Evolutionary conservation across 768 basidiomycete species (phyloP).

Genomic region (Tricholoma bakamatsutake): DNA sequence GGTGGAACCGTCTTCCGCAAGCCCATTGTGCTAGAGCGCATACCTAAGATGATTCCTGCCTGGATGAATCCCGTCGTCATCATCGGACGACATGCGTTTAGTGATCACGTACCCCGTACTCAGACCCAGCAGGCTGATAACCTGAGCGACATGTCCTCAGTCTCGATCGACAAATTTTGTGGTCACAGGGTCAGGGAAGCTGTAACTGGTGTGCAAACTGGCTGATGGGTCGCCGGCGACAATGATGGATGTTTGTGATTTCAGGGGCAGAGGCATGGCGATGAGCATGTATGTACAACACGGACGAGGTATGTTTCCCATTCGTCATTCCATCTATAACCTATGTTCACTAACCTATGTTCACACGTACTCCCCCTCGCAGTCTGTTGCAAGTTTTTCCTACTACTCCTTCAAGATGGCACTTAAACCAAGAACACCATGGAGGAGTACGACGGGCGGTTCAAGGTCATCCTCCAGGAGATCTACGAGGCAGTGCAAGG

Average conservation of each 20-base stretch:
- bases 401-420: constrained; percentile 99
- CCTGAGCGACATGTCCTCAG: constrained; percentile 28
- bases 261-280: constrained; percentile 88
- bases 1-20: constrained; percentile 99
- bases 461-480: constrained; percentile 99
- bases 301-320: constrained; percentile 62
- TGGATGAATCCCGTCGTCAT: constrained; percentile 97
- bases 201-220: constrained; percentile 89
- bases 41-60: constrained; percentile 92
- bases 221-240: constrained; percentile 63
- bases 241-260: constrained; percentile 84
- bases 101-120: constrained; percentile 73
- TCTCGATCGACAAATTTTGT: constrained; percentile 94
- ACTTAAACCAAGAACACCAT: constrained; percentile 94
- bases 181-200: constrained; percentile 89
- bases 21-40: constrained; percentile 86
- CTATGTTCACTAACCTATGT: background rate
- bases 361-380: background rate
- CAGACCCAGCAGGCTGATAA: background rate
- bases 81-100: constrained; percentile 96
- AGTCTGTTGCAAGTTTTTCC: constrained; percentile 93
- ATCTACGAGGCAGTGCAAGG: constrained; percentile 84
- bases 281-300: constrained; percentile 93
- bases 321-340: background rate
- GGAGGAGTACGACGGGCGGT: constrained; percentile 97